These are phyloP conservation scores for Gremmenia infestans DNA, from an alignment of 2,329 filamentous ascomycete species.

Conservation along the genomic window DNA sequence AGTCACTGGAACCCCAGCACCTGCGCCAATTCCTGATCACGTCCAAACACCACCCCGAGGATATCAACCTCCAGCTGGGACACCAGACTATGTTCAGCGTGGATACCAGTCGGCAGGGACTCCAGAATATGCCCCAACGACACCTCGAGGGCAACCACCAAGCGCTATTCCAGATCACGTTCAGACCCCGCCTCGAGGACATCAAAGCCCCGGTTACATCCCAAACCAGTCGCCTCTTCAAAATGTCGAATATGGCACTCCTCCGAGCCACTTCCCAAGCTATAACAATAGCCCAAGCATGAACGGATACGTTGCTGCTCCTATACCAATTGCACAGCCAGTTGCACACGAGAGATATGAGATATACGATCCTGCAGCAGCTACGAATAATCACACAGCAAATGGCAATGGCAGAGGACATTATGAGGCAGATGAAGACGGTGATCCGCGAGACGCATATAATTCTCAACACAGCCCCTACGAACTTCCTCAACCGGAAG, in stretches of 20 bases:
- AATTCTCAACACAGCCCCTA: slow-evolving; percentile 21
- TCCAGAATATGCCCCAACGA: slow-evolving; percentile 40
- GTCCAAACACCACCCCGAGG: slow-evolving; percentile 43
- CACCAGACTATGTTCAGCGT: slow-evolving; percentile 29
- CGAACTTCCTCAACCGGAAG: slow-evolving; percentile 24
- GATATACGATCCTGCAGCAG: slow-evolving; percentile 21
- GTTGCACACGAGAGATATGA: slow-evolving; percentile 24
- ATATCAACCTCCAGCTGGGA: slow-evolving; percentile 35
- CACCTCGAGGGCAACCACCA: slow-evolving; percentile 39
- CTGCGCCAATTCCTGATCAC: slow-evolving; percentile 31
- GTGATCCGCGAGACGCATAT: slow-evolving; percentile 22
- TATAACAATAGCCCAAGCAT: slow-evolving; percentile 19
- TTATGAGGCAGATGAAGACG: slow-evolving; percentile 20
- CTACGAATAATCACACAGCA: slow-evolving; percentile 19
- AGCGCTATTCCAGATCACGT: slow-evolving; percentile 24
- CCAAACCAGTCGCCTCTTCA: slow-evolving; percentile 50
- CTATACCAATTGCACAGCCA: slow-evolving; percentile 14
- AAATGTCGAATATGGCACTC: slow-evolving; percentile 38
- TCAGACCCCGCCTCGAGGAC: slow-evolving; percentile 45
- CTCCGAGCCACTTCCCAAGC: slow-evolving; percentile 19
- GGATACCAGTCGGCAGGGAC: slow-evolving; percentile 39
- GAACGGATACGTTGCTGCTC: slow-evolving; percentile 16
- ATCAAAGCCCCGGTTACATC: slow-evolving; percentile 41
- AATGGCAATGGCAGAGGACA: slow-evolving; percentile 7
- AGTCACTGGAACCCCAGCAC: slow-evolving; percentile 41